These are phyloP conservation scores for Nakaseomyces uthaithaninus DNA, from an alignment of 1,139 yeast species.

Conservation along the genomic window DNA sequence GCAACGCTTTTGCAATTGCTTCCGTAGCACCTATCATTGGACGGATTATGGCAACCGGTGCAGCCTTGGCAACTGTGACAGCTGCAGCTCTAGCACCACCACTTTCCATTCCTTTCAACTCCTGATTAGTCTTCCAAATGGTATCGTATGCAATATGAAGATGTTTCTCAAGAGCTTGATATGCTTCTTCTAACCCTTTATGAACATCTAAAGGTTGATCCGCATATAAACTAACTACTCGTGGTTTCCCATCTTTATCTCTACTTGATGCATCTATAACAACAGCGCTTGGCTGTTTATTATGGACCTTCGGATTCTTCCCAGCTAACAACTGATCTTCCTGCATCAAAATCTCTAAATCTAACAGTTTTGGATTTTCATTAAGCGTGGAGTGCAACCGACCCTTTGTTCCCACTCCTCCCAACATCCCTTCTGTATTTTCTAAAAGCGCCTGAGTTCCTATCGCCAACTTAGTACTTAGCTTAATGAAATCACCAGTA, in stretches of 20 bases:
- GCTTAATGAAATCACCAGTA: constrained; percentile 66
- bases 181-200: constrained; percentile 69
- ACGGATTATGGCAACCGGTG: constrained; percentile 72
- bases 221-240: constrained; percentile 66
- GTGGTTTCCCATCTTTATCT: constrained; percentile 38
- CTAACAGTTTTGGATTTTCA: constrained; percentile 10
- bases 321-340: constrained; percentile 31
- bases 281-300: constrained; percentile 23
- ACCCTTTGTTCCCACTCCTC: constrained; percentile 26
- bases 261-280: constrained; percentile 26
- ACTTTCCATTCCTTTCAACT: constrained; percentile 48
- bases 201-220: constrained; percentile 68
- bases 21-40: constrained; percentile 93
- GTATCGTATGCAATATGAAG: constrained; percentile 59
- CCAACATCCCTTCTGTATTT: constrained; percentile 51
- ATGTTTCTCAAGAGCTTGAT: constrained; percentile 62
- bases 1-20: constrained; percentile 70
- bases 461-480: constrained; percentile 80
- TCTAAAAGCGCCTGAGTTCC: constrained; percentile 83
- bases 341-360: constrained; percentile 20
- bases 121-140: constrained; percentile 49
- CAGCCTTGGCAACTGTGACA: constrained; percentile 52
- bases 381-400: constrained; percentile 11
- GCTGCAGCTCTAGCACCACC: constrained; percentile 57
- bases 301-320: constrained; percentile 21